Evolutionary conservation across 2,329 filamentous ascomycete species (phyloP), one percentile per base, ranked within the genome.

Genomic region (Amylocarpus encephaloides): DNA sequence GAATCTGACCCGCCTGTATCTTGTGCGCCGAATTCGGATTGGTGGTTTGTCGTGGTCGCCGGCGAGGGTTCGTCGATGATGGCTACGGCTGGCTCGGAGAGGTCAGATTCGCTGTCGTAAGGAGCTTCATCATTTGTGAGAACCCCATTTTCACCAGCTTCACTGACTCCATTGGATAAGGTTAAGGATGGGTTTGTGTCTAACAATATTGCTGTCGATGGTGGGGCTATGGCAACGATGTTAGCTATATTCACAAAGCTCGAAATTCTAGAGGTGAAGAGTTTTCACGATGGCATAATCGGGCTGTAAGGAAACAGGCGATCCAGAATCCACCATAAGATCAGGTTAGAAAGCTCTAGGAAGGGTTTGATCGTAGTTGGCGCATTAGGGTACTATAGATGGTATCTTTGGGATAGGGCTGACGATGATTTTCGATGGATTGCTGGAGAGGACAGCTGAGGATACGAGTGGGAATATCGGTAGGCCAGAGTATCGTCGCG

Each of bases 21-120:
- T 43, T 60, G 57, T 51, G 53, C 59, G 46, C 58, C 65, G 51
- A 62, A 63, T 44, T 64, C 61, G 43, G 62, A 63, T 54, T 59
- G 61, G 19, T 62, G 62, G 50, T 62, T 68, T 49, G 71, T 68
- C 43, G 75, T 73, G 38, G 70, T 66, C 56, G 73, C 73, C 54
- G 64, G 70, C 68, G 63, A 70, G 62, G 75, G 72, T 62, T 73
- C 71, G 58, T 73, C 75, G 66, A 70, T 71, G 62, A 72, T 70
- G 57, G 73, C 68, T 62, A 85, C 79, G 64, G 79, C 78, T 60
- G 79, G 74, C 63, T 94, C 86, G 62, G 87, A 90, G 53, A 86
- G 76, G 61, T 90, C 87, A 75, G 82, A 88, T 62, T 89, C 87
- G 70, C 78, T 86, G 58, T 77, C 77, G 54, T 77, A 72, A 41